These are phyloP conservation scores for Lachnellula cervina DNA, from an alignment of 2,329 filamentous ascomycete species.

Conservation along the genomic window DNA sequence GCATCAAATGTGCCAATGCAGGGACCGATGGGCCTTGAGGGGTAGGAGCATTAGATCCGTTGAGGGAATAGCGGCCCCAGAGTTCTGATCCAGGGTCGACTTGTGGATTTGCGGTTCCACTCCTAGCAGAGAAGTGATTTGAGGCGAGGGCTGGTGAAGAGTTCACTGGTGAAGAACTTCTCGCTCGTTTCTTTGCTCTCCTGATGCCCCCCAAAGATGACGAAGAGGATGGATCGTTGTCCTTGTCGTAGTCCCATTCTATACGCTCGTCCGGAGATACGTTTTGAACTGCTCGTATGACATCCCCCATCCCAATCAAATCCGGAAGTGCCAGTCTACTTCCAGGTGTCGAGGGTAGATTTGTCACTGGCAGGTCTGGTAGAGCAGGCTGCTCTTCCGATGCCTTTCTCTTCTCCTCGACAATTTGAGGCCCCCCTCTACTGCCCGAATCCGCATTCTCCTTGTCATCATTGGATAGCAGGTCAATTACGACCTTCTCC, in stretches of 20 bases:
- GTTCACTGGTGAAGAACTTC: slow-evolving; percentile 68
- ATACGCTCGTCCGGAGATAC: slow-evolving; percentile 57
- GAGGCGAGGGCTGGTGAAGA: slow-evolving; percentile 52
- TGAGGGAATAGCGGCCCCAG: slow-evolving; percentile 69
- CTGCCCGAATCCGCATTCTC: slow-evolving; percentile 19
- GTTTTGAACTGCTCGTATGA: slow-evolving; percentile 41
- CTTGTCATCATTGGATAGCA: slow-evolving; percentile 24
- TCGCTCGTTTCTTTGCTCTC: slow-evolving; percentile 55
- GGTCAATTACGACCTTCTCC: slow-evolving; percentile 16
- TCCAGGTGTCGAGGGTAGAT: slow-evolving; percentile 42
- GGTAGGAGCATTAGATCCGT: slow-evolving; percentile 31
- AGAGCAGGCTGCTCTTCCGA: slow-evolving; percentile 11
- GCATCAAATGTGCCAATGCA: slow-evolving; percentile 60
- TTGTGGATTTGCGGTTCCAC: slow-evolving; percentile 52
- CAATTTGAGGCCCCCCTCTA: neutral
- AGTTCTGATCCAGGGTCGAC: slow-evolving; percentile 69
- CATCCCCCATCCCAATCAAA: slow-evolving; percentile 41
- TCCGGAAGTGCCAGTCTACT: slow-evolving; percentile 54
- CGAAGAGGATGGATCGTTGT: slow-evolving; percentile 36
- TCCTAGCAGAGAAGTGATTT: slow-evolving; percentile 27
- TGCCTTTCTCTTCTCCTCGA: neutral
- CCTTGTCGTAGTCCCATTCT: slow-evolving; percentile 51
- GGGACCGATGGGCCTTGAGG: slow-evolving; percentile 38
- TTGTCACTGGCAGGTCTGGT: slow-evolving; percentile 23
- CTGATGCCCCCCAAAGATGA: slow-evolving; percentile 45